Percentiles rank a stretch among this genome's conserved stretches.
Evolutionary conservation across 192 early-diverging fungal genomes (phyloP).

Genomic region (Coemansia sp.): DNA sequence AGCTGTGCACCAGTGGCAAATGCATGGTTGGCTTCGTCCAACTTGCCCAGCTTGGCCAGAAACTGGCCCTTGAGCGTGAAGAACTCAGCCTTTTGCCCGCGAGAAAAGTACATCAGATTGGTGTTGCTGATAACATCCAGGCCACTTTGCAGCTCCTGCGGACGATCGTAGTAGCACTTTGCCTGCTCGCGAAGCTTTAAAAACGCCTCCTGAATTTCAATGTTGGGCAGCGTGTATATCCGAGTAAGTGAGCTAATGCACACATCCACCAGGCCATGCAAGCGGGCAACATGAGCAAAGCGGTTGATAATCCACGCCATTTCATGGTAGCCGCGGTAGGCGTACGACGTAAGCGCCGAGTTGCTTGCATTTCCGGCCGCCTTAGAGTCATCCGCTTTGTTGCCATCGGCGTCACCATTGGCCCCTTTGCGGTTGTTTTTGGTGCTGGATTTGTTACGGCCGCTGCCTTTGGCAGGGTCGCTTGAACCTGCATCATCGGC

Average conservation of each 20-base stretch:
- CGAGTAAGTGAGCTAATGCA: constrained; percentile 88
- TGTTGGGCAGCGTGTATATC: constrained; percentile 99
- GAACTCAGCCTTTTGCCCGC: constrained; percentile 94
- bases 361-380: constrained; percentile 10
- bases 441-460: constrained; percentile 53
- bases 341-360: constrained; percentile 68
- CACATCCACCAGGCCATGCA: constrained; percentile 93
- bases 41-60: constrained; percentile 79
- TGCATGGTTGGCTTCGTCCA: constrained; percentile 83
- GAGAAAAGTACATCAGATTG: constrained; percentile 93
- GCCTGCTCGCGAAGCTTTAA: constrained; percentile 95
- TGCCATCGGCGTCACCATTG: constrained; percentile 13
- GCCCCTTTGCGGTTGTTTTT: constrained; percentile 38
- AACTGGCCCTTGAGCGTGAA: constrained; percentile 96
- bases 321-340: constrained; percentile 98
- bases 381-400: constrained; percentile 1
- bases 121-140: constrained; percentile 99
- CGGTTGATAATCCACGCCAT: constrained; percentile 99
- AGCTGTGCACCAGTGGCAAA: constrained; percentile 90
- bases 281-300: constrained; percentile 94
- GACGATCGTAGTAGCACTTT: constrained; percentile 92
- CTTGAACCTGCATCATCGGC: constrained; percentile 14
- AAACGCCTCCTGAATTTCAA: constrained; percentile 99
- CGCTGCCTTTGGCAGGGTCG: constrained; percentile 12
- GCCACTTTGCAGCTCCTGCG: constrained; percentile 83